These are phyloP conservation scores for Boletus patriciae DNA, from an alignment of 768 basidiomycete genomes.

Conservation along the genomic window DNA sequence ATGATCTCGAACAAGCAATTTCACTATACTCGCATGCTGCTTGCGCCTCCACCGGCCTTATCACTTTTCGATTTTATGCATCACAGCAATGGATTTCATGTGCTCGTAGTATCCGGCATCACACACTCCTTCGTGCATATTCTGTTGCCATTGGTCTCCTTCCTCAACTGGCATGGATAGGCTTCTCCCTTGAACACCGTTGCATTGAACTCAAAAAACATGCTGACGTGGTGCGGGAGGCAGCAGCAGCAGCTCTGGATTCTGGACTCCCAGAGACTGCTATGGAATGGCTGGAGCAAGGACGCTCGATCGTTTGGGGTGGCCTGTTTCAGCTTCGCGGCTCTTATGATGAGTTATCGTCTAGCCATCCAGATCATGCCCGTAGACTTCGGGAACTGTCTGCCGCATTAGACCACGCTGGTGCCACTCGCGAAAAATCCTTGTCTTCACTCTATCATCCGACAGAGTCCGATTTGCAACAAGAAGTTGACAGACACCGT, in stretches of 20 bases:
- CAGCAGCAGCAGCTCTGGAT: not conserved
- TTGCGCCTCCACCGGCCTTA: too few relatives aligned
- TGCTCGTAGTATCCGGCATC: not conserved
- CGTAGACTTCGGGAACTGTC: not conserved
- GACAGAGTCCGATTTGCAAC: not conserved
- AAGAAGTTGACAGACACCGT: not conserved
- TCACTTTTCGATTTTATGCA: not conserved
- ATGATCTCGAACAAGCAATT: too few relatives aligned
- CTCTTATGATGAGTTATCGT: conserved; percentile 2
- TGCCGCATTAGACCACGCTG: not conserved
- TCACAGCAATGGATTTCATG: not conserved
- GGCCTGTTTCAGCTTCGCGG: conserved; percentile 7
- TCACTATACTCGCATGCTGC: too few relatives aligned
- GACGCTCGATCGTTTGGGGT: conserved; percentile 10
- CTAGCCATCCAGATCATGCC: not conserved
- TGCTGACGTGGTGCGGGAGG: conserved; percentile 4
- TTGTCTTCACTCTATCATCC: not conserved
- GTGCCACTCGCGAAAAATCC: not conserved
- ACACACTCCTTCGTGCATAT: not conserved
- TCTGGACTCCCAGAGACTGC: not conserved
- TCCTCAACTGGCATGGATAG: not conserved
- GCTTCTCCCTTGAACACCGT: not conserved
- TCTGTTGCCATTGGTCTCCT: not conserved
- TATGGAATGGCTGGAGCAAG: conserved; percentile 18
- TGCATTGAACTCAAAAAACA: not conserved